These are phyloP conservation scores for Fraxinus dipetala DNA, from an alignment of 305 asterid species.

Conservation along the genomic window DNA sequence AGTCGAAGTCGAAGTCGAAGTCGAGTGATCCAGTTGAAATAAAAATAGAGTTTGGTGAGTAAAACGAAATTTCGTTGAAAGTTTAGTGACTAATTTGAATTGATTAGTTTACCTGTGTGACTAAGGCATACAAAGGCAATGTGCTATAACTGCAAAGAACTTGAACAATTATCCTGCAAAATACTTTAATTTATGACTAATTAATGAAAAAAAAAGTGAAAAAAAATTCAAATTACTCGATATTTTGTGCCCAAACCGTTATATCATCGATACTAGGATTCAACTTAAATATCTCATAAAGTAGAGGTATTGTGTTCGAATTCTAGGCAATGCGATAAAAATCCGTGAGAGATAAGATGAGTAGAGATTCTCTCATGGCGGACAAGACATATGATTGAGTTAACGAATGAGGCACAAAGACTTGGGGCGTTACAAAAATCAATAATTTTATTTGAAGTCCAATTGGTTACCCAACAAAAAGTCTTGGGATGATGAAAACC, in stretches of 20 bases:
- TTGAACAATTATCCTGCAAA: slow-evolving; percentile 67
- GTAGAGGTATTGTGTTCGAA: too few species aligned
- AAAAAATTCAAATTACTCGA: neutral
- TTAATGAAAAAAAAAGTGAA: neutral
- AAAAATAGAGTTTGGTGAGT: neutral
- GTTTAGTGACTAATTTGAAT: neutral
- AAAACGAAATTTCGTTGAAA: neutral
- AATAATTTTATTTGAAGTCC: neutral
- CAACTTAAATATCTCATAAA: neutral
- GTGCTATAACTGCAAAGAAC: slow-evolving; percentile 97
- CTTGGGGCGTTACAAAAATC: neutral
- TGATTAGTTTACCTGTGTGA: slow-evolving; percentile 60
- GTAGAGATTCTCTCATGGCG: neutral
- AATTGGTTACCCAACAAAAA: slow-evolving; percentile 48
- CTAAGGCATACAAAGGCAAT: slow-evolving; percentile 76
- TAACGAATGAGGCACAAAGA: neutral
- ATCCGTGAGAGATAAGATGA: neutral
- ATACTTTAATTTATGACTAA: neutral
- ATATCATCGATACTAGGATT: neutral
- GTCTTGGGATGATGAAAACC: slow-evolving; percentile 51
- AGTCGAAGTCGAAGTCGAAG: neutral
- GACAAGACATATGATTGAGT: neutral
- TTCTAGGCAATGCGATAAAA: neutral
- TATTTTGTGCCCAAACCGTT: neutral
- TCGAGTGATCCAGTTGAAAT: neutral